Evolutionary conservation across 73 alveolate genomes (phyloP).

Genomic region (Stentor coeruleus): DNA sequence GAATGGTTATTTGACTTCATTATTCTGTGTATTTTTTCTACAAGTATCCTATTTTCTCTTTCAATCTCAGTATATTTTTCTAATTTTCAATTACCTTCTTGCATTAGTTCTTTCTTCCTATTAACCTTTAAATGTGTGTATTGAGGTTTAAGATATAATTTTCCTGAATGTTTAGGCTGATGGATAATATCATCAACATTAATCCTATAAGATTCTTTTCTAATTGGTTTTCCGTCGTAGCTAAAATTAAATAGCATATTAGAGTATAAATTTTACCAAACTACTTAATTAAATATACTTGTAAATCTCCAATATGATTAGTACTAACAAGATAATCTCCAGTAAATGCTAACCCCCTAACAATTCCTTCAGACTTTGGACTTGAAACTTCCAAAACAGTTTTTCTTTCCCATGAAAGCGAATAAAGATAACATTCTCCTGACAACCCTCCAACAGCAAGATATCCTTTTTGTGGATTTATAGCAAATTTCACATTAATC

Average conservation of each 20-base stretch:
- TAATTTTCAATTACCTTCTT: neutral
- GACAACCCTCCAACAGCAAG: neutral
- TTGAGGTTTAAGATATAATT: no score
- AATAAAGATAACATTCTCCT: neutral
- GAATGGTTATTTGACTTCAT: conserved; percentile 21
- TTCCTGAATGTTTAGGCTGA: no score
- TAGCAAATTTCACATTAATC: neutral
- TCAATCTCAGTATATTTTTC: conserved; percentile 49
- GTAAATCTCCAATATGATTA: neutral
- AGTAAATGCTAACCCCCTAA: neutral
- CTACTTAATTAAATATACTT: no score
- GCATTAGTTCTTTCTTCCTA: neutral
- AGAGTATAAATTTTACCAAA: no score
- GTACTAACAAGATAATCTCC: neutral
- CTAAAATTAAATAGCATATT: no score
- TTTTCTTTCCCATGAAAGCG: neutral
- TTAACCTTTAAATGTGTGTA: neutral
- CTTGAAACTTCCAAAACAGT: neutral
- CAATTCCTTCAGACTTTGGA: neutral
- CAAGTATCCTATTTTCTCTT: conserved; percentile 40
- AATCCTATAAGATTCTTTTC: no score
- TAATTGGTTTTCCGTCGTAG: no score
- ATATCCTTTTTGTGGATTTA: neutral
- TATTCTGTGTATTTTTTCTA: conserved; percentile 38
- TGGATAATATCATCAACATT: no score